A percentile compares a stretch with the other conserved stretches of the same genome.
phyloP scores from a whole-genome alignment of 2,329 filamentous ascomycete genomes.

The Phaeosphaeriaceae sp. region DNA sequence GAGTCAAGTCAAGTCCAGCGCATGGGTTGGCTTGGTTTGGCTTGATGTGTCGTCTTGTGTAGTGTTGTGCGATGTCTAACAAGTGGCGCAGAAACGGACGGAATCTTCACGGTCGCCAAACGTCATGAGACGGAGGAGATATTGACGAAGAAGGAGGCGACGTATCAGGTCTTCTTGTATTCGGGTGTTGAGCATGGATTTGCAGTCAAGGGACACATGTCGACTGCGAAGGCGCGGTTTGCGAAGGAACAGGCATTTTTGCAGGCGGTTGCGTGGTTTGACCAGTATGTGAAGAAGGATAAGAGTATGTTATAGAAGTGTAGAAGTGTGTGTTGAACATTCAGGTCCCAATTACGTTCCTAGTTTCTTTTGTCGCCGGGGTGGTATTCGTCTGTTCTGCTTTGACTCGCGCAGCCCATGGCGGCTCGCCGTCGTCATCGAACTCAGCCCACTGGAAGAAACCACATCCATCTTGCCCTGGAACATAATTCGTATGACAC shows the following conservation, averaged over 20 bases:
- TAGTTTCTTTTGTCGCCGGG: not conserved
- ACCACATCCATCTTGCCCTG: slow-evolving; percentile 61
- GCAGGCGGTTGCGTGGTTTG: slow-evolving; percentile 81
- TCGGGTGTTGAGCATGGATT: slow-evolving; percentile 78
- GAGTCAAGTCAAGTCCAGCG: too few relatives aligned
- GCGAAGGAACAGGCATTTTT: slow-evolving; percentile 83
- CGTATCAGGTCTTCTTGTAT: slow-evolving; percentile 81
- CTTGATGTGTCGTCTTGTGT: too few relatives aligned
- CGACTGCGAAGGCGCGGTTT: slow-evolving; percentile 65
- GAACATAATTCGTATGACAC: slow-evolving; percentile 79
- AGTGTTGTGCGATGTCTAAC: not conserved
- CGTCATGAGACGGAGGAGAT: slow-evolving; percentile 67
- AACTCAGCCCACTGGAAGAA: slow-evolving; percentile 44
- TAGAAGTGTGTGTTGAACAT: not conserved
- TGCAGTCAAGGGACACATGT: slow-evolving; percentile 70
- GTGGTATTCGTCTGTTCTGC: not conserved
- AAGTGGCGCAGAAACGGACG: slow-evolving; percentile 59
- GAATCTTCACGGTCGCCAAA: slow-evolving; percentile 63
- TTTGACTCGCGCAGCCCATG: slow-evolving; percentile 56
- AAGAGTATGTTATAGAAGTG: not conserved
- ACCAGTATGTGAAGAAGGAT: slow-evolving; percentile 61
- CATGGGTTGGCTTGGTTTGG: too few relatives aligned
- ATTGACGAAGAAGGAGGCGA: slow-evolving; percentile 59
- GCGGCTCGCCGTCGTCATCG: slow-evolving; percentile 78
- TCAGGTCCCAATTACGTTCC: not conserved